Base-by-base conservation (phyloP, 164 flowering plant species). In the Magnolia changhungtana region DNA sequence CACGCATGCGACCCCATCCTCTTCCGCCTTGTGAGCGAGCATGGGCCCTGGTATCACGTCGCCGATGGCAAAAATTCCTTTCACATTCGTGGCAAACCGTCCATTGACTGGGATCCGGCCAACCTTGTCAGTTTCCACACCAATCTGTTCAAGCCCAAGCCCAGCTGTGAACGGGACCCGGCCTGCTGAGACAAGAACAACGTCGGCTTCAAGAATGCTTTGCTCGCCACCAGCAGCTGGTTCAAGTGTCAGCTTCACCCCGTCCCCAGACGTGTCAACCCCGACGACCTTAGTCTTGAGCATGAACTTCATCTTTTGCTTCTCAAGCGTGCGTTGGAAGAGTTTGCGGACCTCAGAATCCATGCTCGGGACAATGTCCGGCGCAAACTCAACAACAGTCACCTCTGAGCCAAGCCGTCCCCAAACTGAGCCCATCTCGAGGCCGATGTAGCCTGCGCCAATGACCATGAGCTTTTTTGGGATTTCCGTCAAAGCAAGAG, bases 401-500 rank as follows among this genome's bases (percentile, higher is more conserved):
- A 92, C 90, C 83, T 91, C 90, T 8, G 97, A 89, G 16, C 97
- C 97, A 20, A 92, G 89, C 2, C 95, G 86, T n/a, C 86, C 88
- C 95, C 95, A 92, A 3, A 91, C 97, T 18, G 95, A 89, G 14
- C 97, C 97, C 93, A 92, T 89, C 83, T 92, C 97, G n/a, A 92
- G 87, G 67, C 97, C 97, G 61, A 92, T 92, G 80, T 91, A 91
- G n/a, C 97, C 97, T 21, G 92, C 97, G 7, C 97, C 97, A 75
- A 92, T 86, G 51, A 92, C 97, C 20, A 91, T 84, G 14, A 92
- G 91, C 74, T 85, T 91, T 84, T 91, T 90, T 0, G 97, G 97
- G 52, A 92, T 76, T 75, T 89, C 88, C 21, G 87, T 27, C 80
- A 92, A 81, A 63, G 90, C 86, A 65, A 92, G 77, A 75, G 97